Conservation (phyloP, 2,329 filamentous ascomycete genomes). For the Calonectria pseudoreteaudii region DNA sequence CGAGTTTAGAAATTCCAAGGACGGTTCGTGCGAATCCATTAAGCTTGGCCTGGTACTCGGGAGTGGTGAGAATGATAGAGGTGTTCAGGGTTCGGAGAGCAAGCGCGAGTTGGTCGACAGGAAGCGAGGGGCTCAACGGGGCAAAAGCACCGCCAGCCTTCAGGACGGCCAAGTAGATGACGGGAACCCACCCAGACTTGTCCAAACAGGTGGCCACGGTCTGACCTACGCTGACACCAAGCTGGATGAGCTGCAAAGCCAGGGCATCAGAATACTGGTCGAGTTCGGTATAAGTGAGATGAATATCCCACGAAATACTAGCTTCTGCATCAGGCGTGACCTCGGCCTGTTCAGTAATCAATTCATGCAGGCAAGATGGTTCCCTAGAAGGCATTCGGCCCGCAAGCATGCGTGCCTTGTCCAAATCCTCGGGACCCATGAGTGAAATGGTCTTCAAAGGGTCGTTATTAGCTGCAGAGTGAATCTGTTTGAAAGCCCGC, state of each 20-base stretch:
- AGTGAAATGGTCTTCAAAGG: constrained; percentile 2
- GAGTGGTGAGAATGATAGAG: background rate
- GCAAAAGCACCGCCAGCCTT: constrained; percentile 19
- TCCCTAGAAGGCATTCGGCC: background rate
- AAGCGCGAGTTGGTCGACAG: background rate
- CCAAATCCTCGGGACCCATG: background rate
- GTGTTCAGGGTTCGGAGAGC: background rate
- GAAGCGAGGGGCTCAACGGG: background rate
- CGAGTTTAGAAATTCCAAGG: background rate
- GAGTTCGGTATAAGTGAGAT: background rate
- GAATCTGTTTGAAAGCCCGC: constrained; percentile 8
- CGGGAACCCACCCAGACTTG: constrained; percentile 27
- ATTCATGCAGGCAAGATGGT: background rate
- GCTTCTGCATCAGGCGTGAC: background rate
- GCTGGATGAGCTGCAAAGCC: background rate
- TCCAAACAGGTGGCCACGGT: constrained; percentile 20
- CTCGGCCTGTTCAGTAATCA: background rate
- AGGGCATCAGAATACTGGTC: background rate
- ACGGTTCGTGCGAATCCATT: background rate
- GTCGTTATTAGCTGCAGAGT: background rate
- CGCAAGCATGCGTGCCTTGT: background rate
- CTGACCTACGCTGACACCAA: background rate
- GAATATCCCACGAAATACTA: background rate
- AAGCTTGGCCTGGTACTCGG: background rate
- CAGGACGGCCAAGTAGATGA: constrained; percentile 21